Base-by-base conservation (phyloP, 345 rosid genomes). In the Pistacia vera region DNA sequence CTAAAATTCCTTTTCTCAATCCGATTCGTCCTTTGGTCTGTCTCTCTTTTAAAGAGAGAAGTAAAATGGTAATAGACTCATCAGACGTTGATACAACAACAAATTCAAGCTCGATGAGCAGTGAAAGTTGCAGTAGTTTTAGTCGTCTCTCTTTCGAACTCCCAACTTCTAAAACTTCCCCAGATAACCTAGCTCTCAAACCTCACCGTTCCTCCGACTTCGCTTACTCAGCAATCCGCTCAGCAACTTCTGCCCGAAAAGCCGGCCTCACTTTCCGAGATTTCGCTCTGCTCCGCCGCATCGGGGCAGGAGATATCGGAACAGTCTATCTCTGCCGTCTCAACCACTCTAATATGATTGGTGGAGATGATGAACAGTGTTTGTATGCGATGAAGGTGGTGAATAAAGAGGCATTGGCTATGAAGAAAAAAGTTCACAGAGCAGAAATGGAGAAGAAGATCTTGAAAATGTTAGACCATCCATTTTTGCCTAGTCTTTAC, bases 281-380 rank as follows among this genome's bases (percentile, higher is more conserved):
- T 86, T 93, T 96, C 79, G 82, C 83, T 4, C 93, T 92, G 63
- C 75, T 85, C 80, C 92, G 93, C 61, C 88, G 85, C 35, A 81
- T 96, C 73, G 99, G 99, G 10, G 80, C 94, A 11, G 99, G 99
- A 59, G 98, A 96, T 18, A 91, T 93, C 75, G 98, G 99, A 0
- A 93, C 97, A 0, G 99, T 96, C 0, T 93, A 87, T 81, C 88
- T 96, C 56, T 96, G 99, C 77, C 89, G 84, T 4, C 93, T 96
- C 18, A 75, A 49, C 57, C 48, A 35, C 56, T 7, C 41, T 2
- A 12, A n/a, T 22, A 0, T 33, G 10, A 18, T 20, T 3, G 20
- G 58, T 35, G 52, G 76, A 18, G 67, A 57, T 20, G 80, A 73
- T 25, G 74, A 70, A 5, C 58, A 72, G 12, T 90, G 89, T 74